Evolutionary conservation across 2,329 filamentous ascomycete genomes (phyloP), one percentile per base, ranked within the genome.

Genomic region (Drechslera avenae): DNA sequence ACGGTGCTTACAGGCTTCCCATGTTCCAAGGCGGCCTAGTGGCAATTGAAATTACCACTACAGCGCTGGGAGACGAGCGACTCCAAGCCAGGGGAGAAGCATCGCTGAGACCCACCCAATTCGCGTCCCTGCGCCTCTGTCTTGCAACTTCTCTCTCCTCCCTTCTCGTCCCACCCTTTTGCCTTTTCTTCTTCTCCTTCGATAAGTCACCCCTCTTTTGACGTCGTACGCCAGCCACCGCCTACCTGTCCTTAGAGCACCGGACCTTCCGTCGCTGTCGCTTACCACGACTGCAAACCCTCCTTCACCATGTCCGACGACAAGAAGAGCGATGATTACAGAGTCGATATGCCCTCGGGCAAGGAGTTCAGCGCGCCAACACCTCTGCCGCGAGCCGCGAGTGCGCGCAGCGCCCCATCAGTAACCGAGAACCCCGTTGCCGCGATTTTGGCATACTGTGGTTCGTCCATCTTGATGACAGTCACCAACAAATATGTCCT

Each of bases 401-500:
- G 21, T 31, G 50, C 57, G 37, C 52, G 50, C 46, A 55, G 57
- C 43, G 57, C 50, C 52, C n/a, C 46, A 6, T 59, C 66, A 14
- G 34, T 91, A 56, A 83, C 87, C 66, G 90, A 91, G 76, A 94
- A 86, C 75, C 90, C 91, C 13, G 79, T 84, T 37, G 73, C 94
- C 39, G 91, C 93, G 17, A 89, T 99, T 65, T 72, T 96, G 60
- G 86, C 90, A 40, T 99, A 99, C 81, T 99, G 94, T 76, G 81
- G 89, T 67, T 90, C 93, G 45, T 97, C 92, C n/a, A 99, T 99
- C 72, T 84, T 93, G 75, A 99, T 99, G 94, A 99, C 94, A 6
- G 90, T 97, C n/a, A 94, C 95, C 75, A 99, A 99, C 80, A 99
- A 99, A 82, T 99, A 95, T 75, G 92, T 97, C 57, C 85, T 99